phyloP scores from a whole-genome alignment of 2,329 filamentous ascomycete species.

The Nemania abortiva region DNA sequence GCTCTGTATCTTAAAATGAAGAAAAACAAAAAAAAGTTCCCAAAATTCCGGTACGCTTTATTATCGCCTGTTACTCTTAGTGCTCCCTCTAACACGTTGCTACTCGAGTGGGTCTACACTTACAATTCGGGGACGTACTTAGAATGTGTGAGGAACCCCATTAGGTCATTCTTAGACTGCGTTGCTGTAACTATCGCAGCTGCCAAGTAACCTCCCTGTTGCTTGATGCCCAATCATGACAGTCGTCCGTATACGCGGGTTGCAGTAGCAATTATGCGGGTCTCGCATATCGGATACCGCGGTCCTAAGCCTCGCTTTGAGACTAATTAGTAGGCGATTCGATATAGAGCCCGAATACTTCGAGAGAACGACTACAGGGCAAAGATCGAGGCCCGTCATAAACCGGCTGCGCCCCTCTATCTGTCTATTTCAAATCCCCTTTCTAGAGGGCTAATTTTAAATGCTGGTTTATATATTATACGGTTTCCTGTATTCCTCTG shows the following conservation, averaged over 20 bases:
- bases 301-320: too few species aligned
- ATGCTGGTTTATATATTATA: background rate
- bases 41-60: background rate
- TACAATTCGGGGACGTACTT: too few species aligned
- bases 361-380: slow-evolving; percentile 5
- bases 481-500: background rate
- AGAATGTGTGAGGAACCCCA: too few species aligned
- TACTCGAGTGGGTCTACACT: too few species aligned
- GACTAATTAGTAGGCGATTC: too few species aligned
- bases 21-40: slow-evolving; percentile 8
- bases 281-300: background rate
- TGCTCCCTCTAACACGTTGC: too few species aligned
- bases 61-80: background rate
- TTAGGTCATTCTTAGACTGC: too few species aligned
- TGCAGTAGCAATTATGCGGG: slow-evolving; percentile 9
- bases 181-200: too few species aligned
- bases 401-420: slow-evolving; percentile 2
- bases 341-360: background rate
- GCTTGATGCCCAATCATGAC: too few species aligned
- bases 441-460: background rate
- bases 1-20: background rate
- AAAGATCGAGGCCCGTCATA: slow-evolving; percentile 2
- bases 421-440: background rate
- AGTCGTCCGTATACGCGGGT: background rate
- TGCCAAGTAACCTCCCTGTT: too few species aligned